Conservation (phyloP, 768 basidiomycete species). For the Mycena crocata region DNA sequence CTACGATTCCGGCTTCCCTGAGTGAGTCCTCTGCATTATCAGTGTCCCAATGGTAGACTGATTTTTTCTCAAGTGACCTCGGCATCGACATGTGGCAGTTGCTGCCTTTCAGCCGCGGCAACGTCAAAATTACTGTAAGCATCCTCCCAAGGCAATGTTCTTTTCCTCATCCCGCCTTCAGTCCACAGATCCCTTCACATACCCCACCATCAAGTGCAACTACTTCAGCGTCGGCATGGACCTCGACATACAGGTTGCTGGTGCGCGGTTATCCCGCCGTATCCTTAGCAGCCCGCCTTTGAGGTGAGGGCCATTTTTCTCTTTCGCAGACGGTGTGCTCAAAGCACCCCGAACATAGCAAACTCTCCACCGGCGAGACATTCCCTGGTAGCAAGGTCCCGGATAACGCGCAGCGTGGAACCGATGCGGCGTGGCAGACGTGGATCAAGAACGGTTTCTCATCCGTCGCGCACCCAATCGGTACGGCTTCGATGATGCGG, state of each 20-base stretch:
- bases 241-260: conserved; percentile 61
- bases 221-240: conserved; percentile 64
- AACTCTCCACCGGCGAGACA: conserved; percentile 56
- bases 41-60: not conserved
- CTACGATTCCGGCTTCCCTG: conserved; percentile 58
- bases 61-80: conserved; percentile 44
- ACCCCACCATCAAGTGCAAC: conserved; percentile 61
- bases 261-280: conserved; percentile 55
- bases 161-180: conserved; percentile 35
- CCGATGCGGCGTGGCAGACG: conserved; percentile 56
- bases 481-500: conserved; percentile 59
- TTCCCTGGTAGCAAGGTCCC: conserved; percentile 56
- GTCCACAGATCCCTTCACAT: conserved; percentile 59
- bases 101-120: conserved; percentile 66
- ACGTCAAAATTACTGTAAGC: conserved; percentile 44
- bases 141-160: not conserved
- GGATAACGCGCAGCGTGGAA: conserved; percentile 56
- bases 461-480: conserved; percentile 63
- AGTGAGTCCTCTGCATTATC: conserved; percentile 42
- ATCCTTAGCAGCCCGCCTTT: conserved; percentile 56
- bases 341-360: not conserved
- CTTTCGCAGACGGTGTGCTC: too few relatives aligned
- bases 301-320: conserved; percentile 42
- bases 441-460: conserved; percentile 58
- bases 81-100: conserved; percentile 67